Conservation (phyloP, 176 grass and related monocot species). For the Lolium rigidum region DNA sequence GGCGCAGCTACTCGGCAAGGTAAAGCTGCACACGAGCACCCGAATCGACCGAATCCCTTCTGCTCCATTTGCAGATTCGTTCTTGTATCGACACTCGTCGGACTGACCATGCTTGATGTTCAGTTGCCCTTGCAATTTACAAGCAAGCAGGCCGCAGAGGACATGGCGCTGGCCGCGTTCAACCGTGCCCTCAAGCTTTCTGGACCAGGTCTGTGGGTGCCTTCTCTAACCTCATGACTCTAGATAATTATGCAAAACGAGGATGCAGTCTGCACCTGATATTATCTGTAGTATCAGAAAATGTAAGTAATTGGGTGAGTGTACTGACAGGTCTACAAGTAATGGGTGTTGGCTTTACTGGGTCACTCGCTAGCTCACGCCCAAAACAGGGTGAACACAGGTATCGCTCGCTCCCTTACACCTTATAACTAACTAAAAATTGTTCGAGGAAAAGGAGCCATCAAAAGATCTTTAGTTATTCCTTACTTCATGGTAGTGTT, state of each 20-base stretch:
- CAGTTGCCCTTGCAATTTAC: constrained; percentile 85
- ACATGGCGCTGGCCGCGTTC: constrained; percentile 82
- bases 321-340: constrained; percentile 62
- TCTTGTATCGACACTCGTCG: not conserved
- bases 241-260: not conserved
- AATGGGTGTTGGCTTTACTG: constrained; percentile 89
- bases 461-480: not conserved
- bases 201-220: constrained; percentile 58
- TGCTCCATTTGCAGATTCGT: not conserved
- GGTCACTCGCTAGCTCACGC: constrained; percentile 77
- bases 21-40: not conserved
- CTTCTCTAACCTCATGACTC: not conserved
- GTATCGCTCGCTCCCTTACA: constrained; percentile 45
- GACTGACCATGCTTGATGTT: constrained; percentile 26
- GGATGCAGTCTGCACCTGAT: not conserved
- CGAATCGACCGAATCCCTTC: not conserved
- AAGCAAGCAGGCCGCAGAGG: constrained; percentile 77
- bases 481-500: not conserved
- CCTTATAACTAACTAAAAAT: not conserved
- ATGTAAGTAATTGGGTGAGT: not conserved
- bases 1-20: constrained; percentile 89
- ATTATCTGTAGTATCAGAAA: not conserved
- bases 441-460: not conserved
- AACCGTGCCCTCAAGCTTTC: constrained; percentile 93
- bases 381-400: constrained; percentile 87